Conservation (phyloP, 2,329 filamentous ascomycete genomes). For the Colletotrichum tofieldiae region DNA sequence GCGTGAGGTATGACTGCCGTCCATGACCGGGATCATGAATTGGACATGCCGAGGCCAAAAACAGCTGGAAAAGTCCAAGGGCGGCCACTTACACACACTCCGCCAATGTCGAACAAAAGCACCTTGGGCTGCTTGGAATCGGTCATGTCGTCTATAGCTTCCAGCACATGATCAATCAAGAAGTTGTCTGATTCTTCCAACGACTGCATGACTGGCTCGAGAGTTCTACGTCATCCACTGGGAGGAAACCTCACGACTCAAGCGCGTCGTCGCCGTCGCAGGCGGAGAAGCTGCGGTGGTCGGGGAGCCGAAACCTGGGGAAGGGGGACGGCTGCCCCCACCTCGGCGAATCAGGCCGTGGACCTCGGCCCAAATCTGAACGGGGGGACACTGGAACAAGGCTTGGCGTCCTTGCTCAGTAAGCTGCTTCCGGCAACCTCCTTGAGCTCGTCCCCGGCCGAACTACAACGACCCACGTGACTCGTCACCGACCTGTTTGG, state of each 20-base stretch:
- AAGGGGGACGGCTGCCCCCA: conserved; percentile 15
- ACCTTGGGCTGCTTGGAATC: conserved; percentile 74
- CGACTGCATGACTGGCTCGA: conserved; percentile 31
- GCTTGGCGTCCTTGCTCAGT: background rate
- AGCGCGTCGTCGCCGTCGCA: conserved; percentile 19
- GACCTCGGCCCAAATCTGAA: conserved; percentile 37
- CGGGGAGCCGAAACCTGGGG: conserved; percentile 37
- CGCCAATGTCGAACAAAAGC: conserved; percentile 94
- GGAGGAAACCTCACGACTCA: conserved; percentile 14
- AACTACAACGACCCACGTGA: conserved; percentile 49
- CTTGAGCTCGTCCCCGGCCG: conserved; percentile 30
- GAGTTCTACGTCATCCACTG: conserved; percentile 28
- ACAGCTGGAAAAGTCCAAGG: conserved; percentile 11
- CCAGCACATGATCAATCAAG: conserved; percentile 51
- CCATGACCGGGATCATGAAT: background rate
- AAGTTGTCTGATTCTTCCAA: conserved; percentile 36
- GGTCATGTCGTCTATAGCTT: conserved; percentile 57
- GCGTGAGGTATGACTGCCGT: background rate
- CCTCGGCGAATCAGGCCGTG: conserved; percentile 24
- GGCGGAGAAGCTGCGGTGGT: conserved; percentile 24
- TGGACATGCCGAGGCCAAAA: conserved; percentile 13
- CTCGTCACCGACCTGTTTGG: conserved; percentile 57
- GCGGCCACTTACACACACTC: conserved; percentile 87
- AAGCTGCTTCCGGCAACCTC: background rate
- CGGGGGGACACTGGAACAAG: background rate